These are phyloP conservation scores for Fusarium sp. DNA, from an alignment of 2,329 filamentous ascomycete species.

Conservation along the genomic window DNA sequence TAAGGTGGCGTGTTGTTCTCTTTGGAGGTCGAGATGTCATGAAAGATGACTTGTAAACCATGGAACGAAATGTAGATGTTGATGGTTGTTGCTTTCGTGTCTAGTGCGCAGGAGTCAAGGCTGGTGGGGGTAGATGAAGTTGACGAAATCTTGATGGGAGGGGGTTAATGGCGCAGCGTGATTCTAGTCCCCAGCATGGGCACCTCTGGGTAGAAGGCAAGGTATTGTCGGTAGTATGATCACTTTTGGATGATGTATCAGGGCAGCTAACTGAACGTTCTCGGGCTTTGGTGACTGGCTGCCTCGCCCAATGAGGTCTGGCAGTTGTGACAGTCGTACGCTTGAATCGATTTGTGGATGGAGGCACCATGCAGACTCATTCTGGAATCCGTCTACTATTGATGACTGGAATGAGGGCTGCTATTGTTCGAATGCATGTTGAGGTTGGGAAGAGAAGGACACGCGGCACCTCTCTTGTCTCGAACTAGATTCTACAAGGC, in stretches of 20 bases:
- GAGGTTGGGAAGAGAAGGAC: constrained; percentile 5
- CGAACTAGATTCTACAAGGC: background rate
- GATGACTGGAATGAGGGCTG: constrained; percentile 21
- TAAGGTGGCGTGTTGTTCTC: constrained; percentile 36
- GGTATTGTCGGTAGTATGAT: constrained; percentile 14
- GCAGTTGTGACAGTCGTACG: too few species aligned
- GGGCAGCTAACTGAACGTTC: background rate
- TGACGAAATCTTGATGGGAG: constrained; percentile 18
- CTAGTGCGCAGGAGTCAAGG: constrained; percentile 26
- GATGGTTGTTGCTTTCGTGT: constrained; percentile 26
- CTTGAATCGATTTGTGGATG: too few species aligned
- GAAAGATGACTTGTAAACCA: constrained; percentile 34
- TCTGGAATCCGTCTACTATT: constrained; percentile 11
- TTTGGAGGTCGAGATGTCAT: constrained; percentile 1
- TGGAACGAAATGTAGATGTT: constrained; percentile 28
- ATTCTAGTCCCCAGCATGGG: constrained; percentile 15
- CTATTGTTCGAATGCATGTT: constrained; percentile 3
- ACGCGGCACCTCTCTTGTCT: constrained; percentile 13
- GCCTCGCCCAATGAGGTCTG: too few species aligned
- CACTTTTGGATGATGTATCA: constrained; percentile 3
- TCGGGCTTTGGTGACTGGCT: background rate
- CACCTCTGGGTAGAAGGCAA: constrained; percentile 7
- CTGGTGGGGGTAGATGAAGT: constrained; percentile 14
- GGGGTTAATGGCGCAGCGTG: constrained; percentile 30
- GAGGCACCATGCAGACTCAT: constrained; percentile 13